Percentiles rank a stretch among this genome's conserved stretches.
These are phyloP conservation scores for Bjerkandera adusta DNA, from an alignment of 1,284 basidiomycete species.

Conservation along the genomic window DNA sequence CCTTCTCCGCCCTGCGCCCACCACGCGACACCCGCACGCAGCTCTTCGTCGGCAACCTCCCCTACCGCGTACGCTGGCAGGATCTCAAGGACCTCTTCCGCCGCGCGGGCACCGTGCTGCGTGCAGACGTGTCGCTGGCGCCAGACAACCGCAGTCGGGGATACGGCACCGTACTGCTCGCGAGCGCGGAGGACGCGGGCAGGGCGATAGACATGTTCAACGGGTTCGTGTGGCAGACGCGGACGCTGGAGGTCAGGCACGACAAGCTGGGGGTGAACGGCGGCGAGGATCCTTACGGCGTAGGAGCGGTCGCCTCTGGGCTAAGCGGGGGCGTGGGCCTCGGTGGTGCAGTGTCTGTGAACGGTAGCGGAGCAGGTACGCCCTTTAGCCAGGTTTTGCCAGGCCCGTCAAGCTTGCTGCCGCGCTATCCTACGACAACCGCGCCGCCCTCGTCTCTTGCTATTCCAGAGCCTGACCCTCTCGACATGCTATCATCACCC, in stretches of 20 bases:
- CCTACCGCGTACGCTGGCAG: slow-evolving; percentile 94
- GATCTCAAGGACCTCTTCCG: slow-evolving; percentile 98
- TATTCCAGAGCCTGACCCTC: too few species aligned
- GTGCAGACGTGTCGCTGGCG: slow-evolving; percentile 91
- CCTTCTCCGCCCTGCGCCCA: slow-evolving; percentile 41
- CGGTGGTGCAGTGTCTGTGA: neutral
- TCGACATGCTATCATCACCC: too few species aligned
- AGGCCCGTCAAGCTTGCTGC: neutral
- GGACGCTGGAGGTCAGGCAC: slow-evolving; percentile 85
- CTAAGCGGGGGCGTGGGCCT: slow-evolving; percentile 18
- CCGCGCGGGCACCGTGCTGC: slow-evolving; percentile 90
- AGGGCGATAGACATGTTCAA: slow-evolving; percentile 89
- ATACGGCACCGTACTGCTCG: slow-evolving; percentile 91
- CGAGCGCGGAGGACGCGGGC: slow-evolving; percentile 88
- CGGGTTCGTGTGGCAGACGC: slow-evolving; percentile 89
- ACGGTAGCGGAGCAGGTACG: slow-evolving; percentile 8
- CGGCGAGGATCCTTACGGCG: neutral
- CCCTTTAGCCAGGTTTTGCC: slow-evolving; percentile 6
- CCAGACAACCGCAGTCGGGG: slow-evolving; percentile 92
- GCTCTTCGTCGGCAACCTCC: slow-evolving; percentile 88
- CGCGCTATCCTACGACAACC: neutral
- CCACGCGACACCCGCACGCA: slow-evolving; percentile 85
- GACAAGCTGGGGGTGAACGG: slow-evolving; percentile 60
- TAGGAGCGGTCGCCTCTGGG: neutral
- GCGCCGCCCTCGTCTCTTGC: neutral